Evolutionary conservation across 2,329 filamentous ascomycete species (phyloP).

Genomic region (Trichoderma koningiopsis): DNA sequence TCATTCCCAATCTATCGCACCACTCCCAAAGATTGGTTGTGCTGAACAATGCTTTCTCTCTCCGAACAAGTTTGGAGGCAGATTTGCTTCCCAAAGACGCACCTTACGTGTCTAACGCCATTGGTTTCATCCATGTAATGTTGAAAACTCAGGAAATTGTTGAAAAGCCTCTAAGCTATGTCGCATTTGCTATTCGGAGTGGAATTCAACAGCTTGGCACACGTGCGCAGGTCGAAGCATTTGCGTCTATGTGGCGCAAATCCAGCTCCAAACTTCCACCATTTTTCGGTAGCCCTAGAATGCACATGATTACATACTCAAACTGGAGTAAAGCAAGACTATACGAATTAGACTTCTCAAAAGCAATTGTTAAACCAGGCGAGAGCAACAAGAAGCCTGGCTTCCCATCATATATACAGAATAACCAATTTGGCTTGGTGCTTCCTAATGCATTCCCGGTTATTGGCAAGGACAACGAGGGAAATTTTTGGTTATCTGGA

Average conservation of each 20-base stretch:
- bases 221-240: neutral
- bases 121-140: neutral
- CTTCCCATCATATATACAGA: neutral
- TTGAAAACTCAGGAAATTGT: neutral
- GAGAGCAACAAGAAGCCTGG: neutral
- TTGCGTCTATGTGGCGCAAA: neutral
- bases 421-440: neutral
- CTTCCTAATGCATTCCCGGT: neutral
- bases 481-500: neutral
- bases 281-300: neutral
- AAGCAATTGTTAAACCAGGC: neutral
- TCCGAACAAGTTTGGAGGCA: neutral
- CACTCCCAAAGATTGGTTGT: too few species aligned
- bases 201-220: neutral
- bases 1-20: neutral
- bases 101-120: neutral
- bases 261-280: neutral
- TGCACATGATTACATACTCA: neutral
- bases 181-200: neutral
- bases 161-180: neutral
- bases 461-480: neutral
- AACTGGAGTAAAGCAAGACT: slow-evolving; percentile 2
- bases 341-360: neutral
- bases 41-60: neutral
- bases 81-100: neutral